Base-by-base conservation (phyloP, 768 basidiomycete genomes). In the Psilocybe cubensis region DNA sequence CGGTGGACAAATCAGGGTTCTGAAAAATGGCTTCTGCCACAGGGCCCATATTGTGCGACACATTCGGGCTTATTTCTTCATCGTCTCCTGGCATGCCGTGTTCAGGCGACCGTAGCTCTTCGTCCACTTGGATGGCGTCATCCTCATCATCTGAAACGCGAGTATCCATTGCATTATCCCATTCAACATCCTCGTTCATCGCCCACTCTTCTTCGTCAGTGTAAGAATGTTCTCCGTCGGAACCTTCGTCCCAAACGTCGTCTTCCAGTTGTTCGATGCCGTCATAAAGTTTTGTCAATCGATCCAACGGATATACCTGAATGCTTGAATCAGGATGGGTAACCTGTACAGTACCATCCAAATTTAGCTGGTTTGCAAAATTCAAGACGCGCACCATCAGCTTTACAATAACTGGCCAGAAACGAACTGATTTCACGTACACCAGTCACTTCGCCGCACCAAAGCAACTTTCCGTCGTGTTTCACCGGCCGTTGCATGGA, bases 401-500 rank as follows among this genome's bases (percentile, higher is more conserved):
- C n/a, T n/a, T n/a, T n/a, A n/a, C n/a, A n/a, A n/a, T 42, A 45
- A 59, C 40, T 11, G 21, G 56, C 24, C 43, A n/a, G 53, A 63
- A 14, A 31, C 44, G 24, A 12, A 33, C 14, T 24, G 46, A 57
- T 58, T 31, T 20, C 27, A 67, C 84, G 48, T 72, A 85, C 94
- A 69, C 81, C 83, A 27, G 82, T 83, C 17, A 97, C 94, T 75
- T 96, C 92, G 21, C 95, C 95, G 53, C 92, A 85, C 95, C 95
- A 98, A 43, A 79, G 74, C 21, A 92, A 67, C 44, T 74, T 68
- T 7, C 70, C 66, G 63, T 80, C 79, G 50, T 70, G 73, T 28
- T 59, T 60, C 24, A 61, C 60, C 33, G 82, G 80, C 51, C 78
- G 72, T 51, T 76, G 70, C 14, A 88, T 79, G 38, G 65, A 69